phyloP scores from a whole-genome alignment of 371 early-diverging fungal species.

The Mortierella sp. region DNA sequence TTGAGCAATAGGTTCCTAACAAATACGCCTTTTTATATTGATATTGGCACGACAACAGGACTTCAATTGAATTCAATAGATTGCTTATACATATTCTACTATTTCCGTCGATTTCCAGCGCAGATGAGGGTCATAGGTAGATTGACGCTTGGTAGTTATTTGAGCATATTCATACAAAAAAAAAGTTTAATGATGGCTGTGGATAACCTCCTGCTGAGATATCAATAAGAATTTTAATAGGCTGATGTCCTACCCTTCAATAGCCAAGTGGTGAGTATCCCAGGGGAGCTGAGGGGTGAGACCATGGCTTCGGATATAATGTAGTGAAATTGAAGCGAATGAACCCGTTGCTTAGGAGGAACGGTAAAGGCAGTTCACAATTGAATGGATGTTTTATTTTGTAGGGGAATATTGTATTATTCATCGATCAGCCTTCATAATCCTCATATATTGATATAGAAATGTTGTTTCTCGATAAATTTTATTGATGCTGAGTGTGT shows the following conservation, averaged over 20 bases:
- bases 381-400: constrained; percentile 71
- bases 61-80: constrained; percentile 84
- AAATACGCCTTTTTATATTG: constrained; percentile 83
- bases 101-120: constrained; percentile 88
- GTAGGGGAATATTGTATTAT: not conserved
- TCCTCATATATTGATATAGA: not conserved
- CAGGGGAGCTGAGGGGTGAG: constrained; percentile 78
- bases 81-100: constrained; percentile 81
- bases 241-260: constrained; percentile 36
- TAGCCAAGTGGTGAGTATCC: constrained; percentile 56
- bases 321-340: constrained; percentile 69
- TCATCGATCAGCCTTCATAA: constrained; percentile 1
- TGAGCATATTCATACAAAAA: constrained; percentile 67
- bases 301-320: constrained; percentile 86
- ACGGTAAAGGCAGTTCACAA: constrained; percentile 65
- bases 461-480: not conserved
- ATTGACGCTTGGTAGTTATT: constrained; percentile 59
- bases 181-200: not conserved
- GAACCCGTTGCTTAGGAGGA: constrained; percentile 62
- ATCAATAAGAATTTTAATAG: not conserved
- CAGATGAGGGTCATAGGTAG: constrained; percentile 79
- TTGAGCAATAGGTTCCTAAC: constrained; percentile 77
- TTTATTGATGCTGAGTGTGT: not conserved
- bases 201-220: not conserved
- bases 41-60: constrained; percentile 78